Evolutionary conservation across 129 eudicot genomes (phyloP).

Genomic region (Mikania micrantha): DNA sequence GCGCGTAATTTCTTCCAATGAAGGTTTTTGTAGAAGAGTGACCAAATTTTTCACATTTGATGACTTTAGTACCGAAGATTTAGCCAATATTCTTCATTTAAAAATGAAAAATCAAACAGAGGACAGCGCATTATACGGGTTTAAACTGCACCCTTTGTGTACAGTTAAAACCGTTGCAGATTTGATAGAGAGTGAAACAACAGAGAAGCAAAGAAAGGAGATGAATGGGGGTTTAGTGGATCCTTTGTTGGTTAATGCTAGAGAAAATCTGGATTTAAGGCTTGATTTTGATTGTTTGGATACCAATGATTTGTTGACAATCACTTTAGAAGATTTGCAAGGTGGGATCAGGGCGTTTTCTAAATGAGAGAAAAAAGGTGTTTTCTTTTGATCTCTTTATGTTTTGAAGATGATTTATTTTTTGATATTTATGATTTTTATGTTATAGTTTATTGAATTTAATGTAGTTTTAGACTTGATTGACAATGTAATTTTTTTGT

Average conservation of each 20-base stretch:
- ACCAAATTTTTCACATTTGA: constrained; percentile 84
- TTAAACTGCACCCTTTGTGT: constrained; percentile 64
- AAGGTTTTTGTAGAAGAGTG: constrained; percentile 88
- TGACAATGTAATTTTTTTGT: background rate
- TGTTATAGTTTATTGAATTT: background rate
- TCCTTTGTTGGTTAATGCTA: constrained; percentile 77
- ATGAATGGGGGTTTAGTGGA: constrained; percentile 91
- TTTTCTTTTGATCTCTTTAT: no score
- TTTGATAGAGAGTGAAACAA: constrained; percentile 57
- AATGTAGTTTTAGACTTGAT: background rate
- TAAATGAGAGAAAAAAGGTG: constrained; percentile 5
- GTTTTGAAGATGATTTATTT: background rate
- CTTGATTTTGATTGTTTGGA: constrained; percentile 71
- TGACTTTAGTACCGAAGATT: constrained; percentile 57
- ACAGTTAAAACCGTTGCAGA: constrained; percentile 45
- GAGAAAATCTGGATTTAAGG: constrained; percentile 79
- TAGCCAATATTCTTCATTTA: constrained; percentile 61
- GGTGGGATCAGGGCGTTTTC: constrained; percentile 61
- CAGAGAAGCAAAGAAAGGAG: constrained; percentile 66
- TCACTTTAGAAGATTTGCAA: constrained; percentile 69
- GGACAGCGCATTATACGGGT: constrained; percentile 60
- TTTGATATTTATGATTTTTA: constrained; percentile 10
- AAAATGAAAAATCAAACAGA: constrained; percentile 66
- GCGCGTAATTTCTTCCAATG: constrained; percentile 72
- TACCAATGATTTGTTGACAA: constrained; percentile 63